Evolutionary conservation across 2,329 filamentous ascomycete genomes (phyloP).

Genomic region (Talaromyces sp.): DNA sequence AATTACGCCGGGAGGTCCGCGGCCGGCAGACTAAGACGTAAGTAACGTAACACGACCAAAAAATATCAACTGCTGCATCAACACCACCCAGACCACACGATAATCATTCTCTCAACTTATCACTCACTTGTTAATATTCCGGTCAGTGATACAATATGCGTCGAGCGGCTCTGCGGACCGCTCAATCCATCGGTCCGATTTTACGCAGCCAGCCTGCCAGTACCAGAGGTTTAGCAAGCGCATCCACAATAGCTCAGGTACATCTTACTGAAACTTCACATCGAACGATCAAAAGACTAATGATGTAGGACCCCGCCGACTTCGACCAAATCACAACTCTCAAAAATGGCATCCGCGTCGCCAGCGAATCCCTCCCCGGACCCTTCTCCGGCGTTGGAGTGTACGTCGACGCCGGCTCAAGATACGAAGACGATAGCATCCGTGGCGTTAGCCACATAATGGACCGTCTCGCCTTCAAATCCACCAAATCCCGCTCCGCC

Average conservation of each 20-base stretch:
- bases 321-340: constrained; percentile 85
- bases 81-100: neutral
- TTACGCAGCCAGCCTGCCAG: constrained; percentile 32
- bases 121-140: neutral
- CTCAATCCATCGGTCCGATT: constrained; percentile 38
- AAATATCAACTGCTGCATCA: constrained; percentile 2
- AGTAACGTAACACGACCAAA: constrained; percentile 1
- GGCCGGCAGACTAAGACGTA: constrained; percentile 6
- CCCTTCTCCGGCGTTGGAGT: constrained; percentile 94
- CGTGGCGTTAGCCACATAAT: constrained; percentile 94
- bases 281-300: neutral
- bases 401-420: constrained; percentile 91
- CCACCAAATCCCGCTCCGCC: constrained; percentile 66
- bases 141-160: constrained; percentile 29
- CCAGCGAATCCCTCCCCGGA: constrained; percentile 88
- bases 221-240: constrained; percentile 37
- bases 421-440: constrained; percentile 82
- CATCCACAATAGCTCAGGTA: constrained; percentile 35
- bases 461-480: constrained; percentile 92
- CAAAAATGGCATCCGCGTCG: constrained; percentile 88
- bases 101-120: neutral
- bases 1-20: constrained; percentile 2
- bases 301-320: constrained; percentile 70
- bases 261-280: neutral
- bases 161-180: constrained; percentile 40